Conservation (phyloP, 176 grass and related monocot species). For the Panicum miliaceum region DNA sequence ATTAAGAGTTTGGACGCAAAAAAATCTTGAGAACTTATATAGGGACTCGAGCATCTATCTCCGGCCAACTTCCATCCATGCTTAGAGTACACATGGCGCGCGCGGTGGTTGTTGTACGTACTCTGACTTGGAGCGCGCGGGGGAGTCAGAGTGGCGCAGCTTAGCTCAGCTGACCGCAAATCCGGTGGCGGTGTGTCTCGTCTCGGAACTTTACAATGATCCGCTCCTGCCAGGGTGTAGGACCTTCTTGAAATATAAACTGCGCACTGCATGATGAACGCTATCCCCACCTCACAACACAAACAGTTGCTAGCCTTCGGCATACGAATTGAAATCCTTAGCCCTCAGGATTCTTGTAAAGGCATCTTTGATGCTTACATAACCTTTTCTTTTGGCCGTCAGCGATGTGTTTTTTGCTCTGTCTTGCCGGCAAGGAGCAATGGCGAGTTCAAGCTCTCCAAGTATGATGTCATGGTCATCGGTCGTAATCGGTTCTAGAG, state of each 20-base stretch:
- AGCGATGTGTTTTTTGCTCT: neutral
- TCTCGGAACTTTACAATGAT: neutral
- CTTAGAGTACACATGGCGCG: neutral
- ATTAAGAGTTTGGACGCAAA: neutral
- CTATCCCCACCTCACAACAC: neutral
- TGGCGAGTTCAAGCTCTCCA: neutral
- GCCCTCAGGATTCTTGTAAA: neutral
- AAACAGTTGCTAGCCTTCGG: neutral
- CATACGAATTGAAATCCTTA: neutral
- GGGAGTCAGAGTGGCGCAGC: too few relatives aligned
- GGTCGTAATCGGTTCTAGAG: neutral
- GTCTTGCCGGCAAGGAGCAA: neutral
- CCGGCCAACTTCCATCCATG: neutral
- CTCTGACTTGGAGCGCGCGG: neutral
- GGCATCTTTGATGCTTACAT: neutral
- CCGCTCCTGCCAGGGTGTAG: slow-evolving; percentile 6
- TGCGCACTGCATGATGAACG: neutral
- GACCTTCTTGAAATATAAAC: neutral
- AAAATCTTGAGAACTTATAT: neutral
- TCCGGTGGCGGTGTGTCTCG: neutral
- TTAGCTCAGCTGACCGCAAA: neutral
- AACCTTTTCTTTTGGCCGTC: neutral
- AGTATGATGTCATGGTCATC: neutral
- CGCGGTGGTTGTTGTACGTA: neutral
- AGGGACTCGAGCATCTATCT: neutral